A percentile compares a stretch with the other conserved stretches of the same genome.
These are phyloP conservation scores for Sinapis alba DNA, from an alignment of 441 rosid species.

Conservation along the genomic window DNA sequence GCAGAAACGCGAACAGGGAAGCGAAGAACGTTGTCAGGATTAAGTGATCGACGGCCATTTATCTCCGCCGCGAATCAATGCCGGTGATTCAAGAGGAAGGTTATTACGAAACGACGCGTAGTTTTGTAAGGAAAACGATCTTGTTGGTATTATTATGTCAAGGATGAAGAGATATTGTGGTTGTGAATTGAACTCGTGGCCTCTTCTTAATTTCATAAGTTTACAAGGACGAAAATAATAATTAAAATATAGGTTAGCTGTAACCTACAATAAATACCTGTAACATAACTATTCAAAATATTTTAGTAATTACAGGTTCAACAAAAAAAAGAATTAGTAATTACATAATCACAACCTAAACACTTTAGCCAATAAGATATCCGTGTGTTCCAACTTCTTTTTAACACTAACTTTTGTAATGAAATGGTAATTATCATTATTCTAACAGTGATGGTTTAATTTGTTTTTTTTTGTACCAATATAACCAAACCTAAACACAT, in stretches of 20 bases:
- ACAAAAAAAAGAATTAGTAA: too few species aligned
- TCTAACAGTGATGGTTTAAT: background rate
- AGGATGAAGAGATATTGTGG: constrained; percentile 28
- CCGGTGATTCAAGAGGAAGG: background rate
- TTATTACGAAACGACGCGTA: constrained; percentile 21
- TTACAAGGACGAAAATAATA: background rate
- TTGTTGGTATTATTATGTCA: constrained; percentile 6
- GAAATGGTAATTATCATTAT: background rate
- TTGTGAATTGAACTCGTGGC: constrained; percentile 26
- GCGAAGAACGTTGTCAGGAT: constrained; percentile 45
- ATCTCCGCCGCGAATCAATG: constrained; percentile 19
- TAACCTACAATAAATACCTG: constrained; percentile 5
- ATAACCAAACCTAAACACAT: background rate
- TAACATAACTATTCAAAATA: background rate
- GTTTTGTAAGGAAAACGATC: background rate
- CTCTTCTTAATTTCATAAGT: background rate
- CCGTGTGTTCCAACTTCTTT: background rate
- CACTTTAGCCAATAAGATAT: background rate
- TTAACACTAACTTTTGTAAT: background rate
- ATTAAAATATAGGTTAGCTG: background rate
- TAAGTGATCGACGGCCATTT: constrained; percentile 33
- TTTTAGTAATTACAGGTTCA: background rate
- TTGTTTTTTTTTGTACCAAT: background rate
- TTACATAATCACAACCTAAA: background rate
- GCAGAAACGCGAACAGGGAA: constrained; percentile 45